Conservation (phyloP, 768 basidiomycete genomes). For the Macrolepiota fuliginosa region DNA sequence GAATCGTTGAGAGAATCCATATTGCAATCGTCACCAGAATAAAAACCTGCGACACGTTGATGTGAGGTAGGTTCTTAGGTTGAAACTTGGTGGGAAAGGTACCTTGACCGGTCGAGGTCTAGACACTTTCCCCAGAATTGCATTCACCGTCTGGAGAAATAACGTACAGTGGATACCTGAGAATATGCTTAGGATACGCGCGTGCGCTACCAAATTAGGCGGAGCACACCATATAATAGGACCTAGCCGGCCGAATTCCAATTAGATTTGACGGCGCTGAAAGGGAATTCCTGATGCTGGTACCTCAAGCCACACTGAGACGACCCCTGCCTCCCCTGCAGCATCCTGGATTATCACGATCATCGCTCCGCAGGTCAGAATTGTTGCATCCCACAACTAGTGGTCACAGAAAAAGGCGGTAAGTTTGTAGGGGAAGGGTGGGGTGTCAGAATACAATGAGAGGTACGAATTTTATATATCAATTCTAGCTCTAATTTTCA, state of each 20-base stretch:
- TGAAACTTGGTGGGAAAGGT: not conserved
- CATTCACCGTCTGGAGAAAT: conserved; percentile 15
- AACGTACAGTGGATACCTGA: conserved; percentile 2
- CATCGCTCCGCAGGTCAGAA: not conserved
- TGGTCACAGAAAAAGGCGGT: too few species aligned
- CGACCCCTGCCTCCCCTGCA: not conserved
- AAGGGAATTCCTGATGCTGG: not conserved
- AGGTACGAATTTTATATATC: too few species aligned
- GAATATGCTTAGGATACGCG: not conserved
- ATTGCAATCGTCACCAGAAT: not conserved
- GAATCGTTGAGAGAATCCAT: conserved; percentile 12
- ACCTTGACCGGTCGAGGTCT: conserved; percentile 13
- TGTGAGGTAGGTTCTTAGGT: not conserved
- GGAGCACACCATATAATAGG: not conserved
- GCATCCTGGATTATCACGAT: not conserved
- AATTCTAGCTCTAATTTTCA: too few species aligned
- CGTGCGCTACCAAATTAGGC: not conserved
- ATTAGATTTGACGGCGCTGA: not conserved
- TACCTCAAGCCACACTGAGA: not conserved
- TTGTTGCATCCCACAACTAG: not conserved
- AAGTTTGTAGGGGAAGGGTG: too few species aligned
- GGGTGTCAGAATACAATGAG: too few species aligned
- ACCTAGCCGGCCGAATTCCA: not conserved
- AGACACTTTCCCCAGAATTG: conserved; percentile 14
- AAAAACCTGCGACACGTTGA: not conserved